Evolutionary conservation across 192 early-diverging fungal species (phyloP).

Genomic region (Umbelopsis ramanniana): DNA sequence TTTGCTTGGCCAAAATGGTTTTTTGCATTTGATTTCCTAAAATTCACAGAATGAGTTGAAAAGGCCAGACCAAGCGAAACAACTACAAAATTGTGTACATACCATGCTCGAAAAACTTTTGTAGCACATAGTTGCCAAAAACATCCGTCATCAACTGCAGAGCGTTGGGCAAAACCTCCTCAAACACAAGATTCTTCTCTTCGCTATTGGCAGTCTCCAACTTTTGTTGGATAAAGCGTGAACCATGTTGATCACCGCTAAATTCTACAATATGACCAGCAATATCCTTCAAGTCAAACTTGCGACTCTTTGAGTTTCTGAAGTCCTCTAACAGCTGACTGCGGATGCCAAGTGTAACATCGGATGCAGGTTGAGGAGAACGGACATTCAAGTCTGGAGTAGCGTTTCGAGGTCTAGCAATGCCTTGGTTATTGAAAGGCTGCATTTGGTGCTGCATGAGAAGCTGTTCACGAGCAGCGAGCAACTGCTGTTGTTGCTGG

Average conservation of each 20-base stretch:
- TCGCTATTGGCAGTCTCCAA: slow-evolving; percentile 90
- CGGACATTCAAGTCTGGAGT: slow-evolving; percentile 22
- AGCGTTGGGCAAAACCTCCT: slow-evolving; percentile 89
- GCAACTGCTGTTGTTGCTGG: slow-evolving; percentile 53
- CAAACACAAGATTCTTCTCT: slow-evolving; percentile 97
- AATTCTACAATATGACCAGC: slow-evolving; percentile 95
- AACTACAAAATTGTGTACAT: not conserved
- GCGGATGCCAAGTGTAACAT: slow-evolving; percentile 68
- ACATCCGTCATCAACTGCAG: slow-evolving; percentile 98
- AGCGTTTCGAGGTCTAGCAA: slow-evolving; percentile 40
- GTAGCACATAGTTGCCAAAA: slow-evolving; percentile 99
- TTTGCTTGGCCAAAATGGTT: slow-evolving; percentile 88
- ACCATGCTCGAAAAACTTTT: slow-evolving; percentile 99
- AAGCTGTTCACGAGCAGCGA: slow-evolving; percentile 55
- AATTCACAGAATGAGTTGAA: not conserved
- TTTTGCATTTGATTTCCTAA: slow-evolving; percentile 82
- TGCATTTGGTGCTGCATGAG: slow-evolving; percentile 31
- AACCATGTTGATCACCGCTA: slow-evolving; percentile 98
- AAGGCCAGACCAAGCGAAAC: not conserved
- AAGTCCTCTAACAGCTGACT: slow-evolving; percentile 91
- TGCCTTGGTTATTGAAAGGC: slow-evolving; percentile 28
- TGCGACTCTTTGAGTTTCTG: slow-evolving; percentile 93
- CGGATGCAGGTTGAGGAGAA: slow-evolving; percentile 29
- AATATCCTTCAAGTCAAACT: slow-evolving; percentile 97
- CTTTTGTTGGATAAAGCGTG: slow-evolving; percentile 98